Evolutionary conservation across 345 rosid species (phyloP), one percentile per base, ranked within the genome.

Genomic region (Trapa bicornis): DNA sequence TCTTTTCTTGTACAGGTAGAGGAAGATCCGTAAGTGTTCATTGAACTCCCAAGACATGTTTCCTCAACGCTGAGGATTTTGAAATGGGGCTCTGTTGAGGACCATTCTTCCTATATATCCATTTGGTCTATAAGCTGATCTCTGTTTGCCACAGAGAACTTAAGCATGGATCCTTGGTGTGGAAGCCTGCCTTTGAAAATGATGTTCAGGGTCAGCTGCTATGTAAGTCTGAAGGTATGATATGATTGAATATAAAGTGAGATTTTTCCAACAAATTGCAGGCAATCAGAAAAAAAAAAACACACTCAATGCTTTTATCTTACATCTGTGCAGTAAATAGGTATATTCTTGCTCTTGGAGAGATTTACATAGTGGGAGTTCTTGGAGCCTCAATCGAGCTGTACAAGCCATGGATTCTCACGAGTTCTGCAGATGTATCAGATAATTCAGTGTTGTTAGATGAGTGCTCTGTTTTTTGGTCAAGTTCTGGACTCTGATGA

Each of bases 391-490:
- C 97, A 2, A 74, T 74, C 47, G 82, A 76, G 83, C 78, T 87
- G 69, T 91, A 82, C 78, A 87, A 79, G 77, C 93, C 96, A 43
- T 94, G 97, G 97, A 68, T 89, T 65, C 50, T 88, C 56, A 61
- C 79, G 54, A 72, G 73, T 69, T 79, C 82, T 13, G 64, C 80
- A 63, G 71, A 83, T 70, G 65, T 77, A 63, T 47, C 68, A 33
- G 70, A 42, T 66, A 32, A 80, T 54, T 64, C 73, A 77, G 67
- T 71, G 70, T 83, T 87, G 79, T 67, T 87, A 53, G 77, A 73
- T 10, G 87, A 89, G 75, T 91, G 96, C 74, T 74, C 75, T 58
- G 47, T 72, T 37, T 13, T 76, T 58, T 95, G 99, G 99, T 77
- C 80, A 61, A 84, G 80, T 79, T 86, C 96, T 3, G 93, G 97